Evolutionary conservation across 2,329 filamentous ascomycete species (phyloP), one percentile per base, ranked within the genome.

Genomic region (Clarireedia paspali): DNA sequence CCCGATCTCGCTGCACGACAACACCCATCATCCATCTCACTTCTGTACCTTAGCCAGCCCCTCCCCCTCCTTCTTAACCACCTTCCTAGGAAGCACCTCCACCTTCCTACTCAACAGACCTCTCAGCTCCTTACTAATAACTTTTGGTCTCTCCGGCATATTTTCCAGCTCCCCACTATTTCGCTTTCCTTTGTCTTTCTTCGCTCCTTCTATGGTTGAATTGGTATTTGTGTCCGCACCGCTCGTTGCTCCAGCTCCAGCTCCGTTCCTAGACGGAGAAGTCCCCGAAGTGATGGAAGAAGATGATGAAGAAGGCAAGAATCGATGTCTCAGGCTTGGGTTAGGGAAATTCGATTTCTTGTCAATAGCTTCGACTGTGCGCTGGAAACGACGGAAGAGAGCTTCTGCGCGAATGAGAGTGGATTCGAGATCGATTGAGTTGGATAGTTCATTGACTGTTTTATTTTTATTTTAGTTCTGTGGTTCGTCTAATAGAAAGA

Each of bases 391-490:
- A 60, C 83, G 84, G 76, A 95, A 99, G 2, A 99, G 81, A 0
- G 84, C 81, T 72, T 99, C 94, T 10, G 94, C 94, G 34, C 91
- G 83, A 58, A 95, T 84, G 17, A 97, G 81, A 0, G 90, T 95
- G 0, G 87, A 87, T 52, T 91, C 81, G 0, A 99, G 81, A 63
- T 99, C 94, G 67, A 99, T 97, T 1, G 87, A 95, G 61, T 87
- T 88, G 5, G 90, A 95, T 1, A 99, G 81, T 70, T 99, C 94
- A 68, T 99, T 99, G 66, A 99, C 90, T 94, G 5, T 50, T 30
- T 15, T 24, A 15, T 40, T 4, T 47, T 60, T 48, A 58, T 20
- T 20, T 39, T 49, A 50, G 7, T n/a, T 1, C 17, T 12, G 9
- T 46, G 36, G n/a, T 24, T 20, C 17, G 17, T 10, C 0, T 4